Base-by-base conservation (phyloP, 1,284 basidiomycete species). In the Lignosus rhinocerotis region DNA sequence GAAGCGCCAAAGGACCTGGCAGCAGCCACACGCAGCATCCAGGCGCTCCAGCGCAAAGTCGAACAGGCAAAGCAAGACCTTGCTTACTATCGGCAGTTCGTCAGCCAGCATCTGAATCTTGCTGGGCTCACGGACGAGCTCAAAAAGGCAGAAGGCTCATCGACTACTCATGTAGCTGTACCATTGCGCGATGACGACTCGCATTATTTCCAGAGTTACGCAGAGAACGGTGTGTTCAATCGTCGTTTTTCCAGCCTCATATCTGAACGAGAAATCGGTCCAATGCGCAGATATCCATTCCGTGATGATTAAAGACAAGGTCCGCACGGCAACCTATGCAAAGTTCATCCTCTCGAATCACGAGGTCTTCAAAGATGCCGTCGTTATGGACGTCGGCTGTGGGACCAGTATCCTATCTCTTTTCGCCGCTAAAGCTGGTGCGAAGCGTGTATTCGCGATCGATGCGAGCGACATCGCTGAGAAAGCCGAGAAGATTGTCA, bases 321-420 rank as follows among this genome's bases (percentile, higher is more conserved):
- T 96, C 49, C 85, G 96, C 45, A 99, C 96, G 0, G 88, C 96
- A 17, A 90, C 93, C 2, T 99, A 98, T 72, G 94, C 93, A 1
- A 83, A 89, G 17, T 98, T 94, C 75, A 94, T 98, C 69, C 78
- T 96, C 33, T 86, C 82, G n/a, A 96, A 93, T 71, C 88, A 93
- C 1, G 73, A 81, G 14, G 77, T 96, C 14, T 96, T 98, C 79
- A 84, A 85, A 55, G 92, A 89, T 66, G 93, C 93, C 31, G 76
- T 90, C 46, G 95, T 99, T 6, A 86, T 98, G 68, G 96, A 98
- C 67, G 95, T 98, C 21, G 96, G 96, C 2, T 97, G 94, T 67
- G 94, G 94, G 0, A 96, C 94, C 0, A 92, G 94, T 2, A 97
- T 99, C 53, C 78, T 98, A 7, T 96, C 93, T 0, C 82, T 99